Evolutionary conservation across 2,329 filamentous ascomycete genomes (phyloP), one percentile per base, ranked within the genome.

Genomic region (Exophiala alcalophila): DNA sequence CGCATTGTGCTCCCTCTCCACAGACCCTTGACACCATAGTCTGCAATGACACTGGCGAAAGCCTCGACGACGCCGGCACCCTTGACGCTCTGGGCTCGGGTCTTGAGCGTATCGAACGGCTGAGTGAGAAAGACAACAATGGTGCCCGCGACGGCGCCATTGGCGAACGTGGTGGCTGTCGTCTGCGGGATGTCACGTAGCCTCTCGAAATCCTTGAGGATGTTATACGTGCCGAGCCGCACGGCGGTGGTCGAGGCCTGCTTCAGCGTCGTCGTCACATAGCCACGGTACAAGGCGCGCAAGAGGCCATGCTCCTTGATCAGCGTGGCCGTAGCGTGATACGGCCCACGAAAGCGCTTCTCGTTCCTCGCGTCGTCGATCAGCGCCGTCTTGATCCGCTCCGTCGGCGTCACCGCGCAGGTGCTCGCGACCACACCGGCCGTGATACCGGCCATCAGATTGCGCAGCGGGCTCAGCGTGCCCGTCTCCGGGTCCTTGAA

Each of bases 1-100:
- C 82, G 69, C 81, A 85, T 84, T 0, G 78, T 77, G 23, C 80
- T 84, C 1, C 81, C 81, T 45, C 74, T 77, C 81, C 81, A 85
- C 48, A 84, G 78, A 0, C 75, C 80, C 26, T 65, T 69, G 2
- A 83, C 50, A 0, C 81, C 81, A 49, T 75, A 72, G 51, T 83
- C 78, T 0, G 63, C 59, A 38, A 78, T 58, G 3, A 84, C 68
- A 38, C 69, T 72, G 36, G 62, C 65, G 3, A 80, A 66, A 0
- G 80, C 79, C 48, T 83, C 77, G 0, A 66, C 59, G 2, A 78
- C 79, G 2, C 71, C 75, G 2, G 75, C 74, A 4, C 76, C 79
- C 15, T 69, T 66, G 0, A 78, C 77, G 35, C 73, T 77, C 43
- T 68, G 67, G 4, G 64, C 57, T 20, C 63, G 52, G 4, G 65